Evolutionary conservation across 2,329 filamentous ascomycete species (phyloP).

Genomic region (Amauroascus verrucosus): DNA sequence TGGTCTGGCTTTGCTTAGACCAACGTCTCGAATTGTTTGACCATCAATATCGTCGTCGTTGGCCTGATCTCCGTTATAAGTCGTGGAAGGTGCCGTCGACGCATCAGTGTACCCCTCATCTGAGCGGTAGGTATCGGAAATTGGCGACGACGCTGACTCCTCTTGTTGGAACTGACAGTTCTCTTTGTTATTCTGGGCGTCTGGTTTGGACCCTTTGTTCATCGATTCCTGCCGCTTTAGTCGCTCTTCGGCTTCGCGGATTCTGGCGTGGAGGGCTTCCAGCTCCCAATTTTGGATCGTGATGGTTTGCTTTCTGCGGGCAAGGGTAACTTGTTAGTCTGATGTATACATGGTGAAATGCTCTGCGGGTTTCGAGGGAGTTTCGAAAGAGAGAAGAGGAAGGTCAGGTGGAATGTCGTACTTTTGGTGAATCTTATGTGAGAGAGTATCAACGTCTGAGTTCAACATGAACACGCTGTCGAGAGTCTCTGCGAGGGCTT

Average conservation of each 20-base stretch:
- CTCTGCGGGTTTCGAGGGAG: background rate
- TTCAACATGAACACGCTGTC: slow-evolving; percentile 86
- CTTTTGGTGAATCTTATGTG: slow-evolving; percentile 71
- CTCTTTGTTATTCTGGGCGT: slow-evolving; percentile 13
- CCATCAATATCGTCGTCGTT: slow-evolving; percentile 6
- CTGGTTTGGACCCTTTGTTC: slow-evolving; percentile 9
- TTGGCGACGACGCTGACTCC: slow-evolving; percentile 15
- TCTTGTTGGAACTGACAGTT: slow-evolving; percentile 15
- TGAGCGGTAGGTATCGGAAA: slow-evolving; percentile 19
- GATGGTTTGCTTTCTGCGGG: slow-evolving; percentile 64
- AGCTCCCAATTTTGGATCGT: slow-evolving; percentile 66
- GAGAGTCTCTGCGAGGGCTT: slow-evolving; percentile 74
- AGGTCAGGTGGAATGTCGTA: slow-evolving; percentile 37
- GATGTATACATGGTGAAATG: background rate
- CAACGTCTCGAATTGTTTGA: slow-evolving; percentile 8
- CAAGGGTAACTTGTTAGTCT: background rate
- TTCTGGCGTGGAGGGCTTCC: slow-evolving; percentile 69
- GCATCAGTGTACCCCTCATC: slow-evolving; percentile 21
- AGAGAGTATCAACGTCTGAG: slow-evolving; percentile 61
- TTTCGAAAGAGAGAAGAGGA: background rate
- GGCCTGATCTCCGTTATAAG: slow-evolving; percentile 13
- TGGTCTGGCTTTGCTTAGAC: background rate
- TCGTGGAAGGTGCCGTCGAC: slow-evolving; percentile 19
- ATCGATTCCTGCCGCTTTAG: slow-evolving; percentile 41
- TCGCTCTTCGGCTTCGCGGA: slow-evolving; percentile 75